Percentiles rank a stretch among this genome's conserved stretches.
Evolutionary conservation across 345 rosid genomes (phyloP).

Genomic region (Cochlearia excelsa): DNA sequence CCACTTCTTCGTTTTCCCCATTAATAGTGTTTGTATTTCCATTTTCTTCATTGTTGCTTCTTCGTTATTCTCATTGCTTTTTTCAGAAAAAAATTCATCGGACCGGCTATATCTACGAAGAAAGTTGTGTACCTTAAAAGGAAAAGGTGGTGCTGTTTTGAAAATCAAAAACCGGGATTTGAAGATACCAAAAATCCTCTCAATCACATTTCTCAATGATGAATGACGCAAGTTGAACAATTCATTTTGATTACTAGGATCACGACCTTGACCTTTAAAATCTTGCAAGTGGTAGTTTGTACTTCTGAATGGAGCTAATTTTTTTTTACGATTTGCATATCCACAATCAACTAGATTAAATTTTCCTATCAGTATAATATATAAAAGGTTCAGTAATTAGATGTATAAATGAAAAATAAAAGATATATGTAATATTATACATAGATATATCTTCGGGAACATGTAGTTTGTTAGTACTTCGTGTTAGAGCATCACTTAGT

Average conservation of each 20-base stretch:
- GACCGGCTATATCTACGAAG: background rate
- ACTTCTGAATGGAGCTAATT: background rate
- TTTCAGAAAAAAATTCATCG: background rate
- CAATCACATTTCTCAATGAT: conserved; percentile 1
- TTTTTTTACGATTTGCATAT: background rate
- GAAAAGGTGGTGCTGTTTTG: background rate
- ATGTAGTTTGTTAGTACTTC: background rate
- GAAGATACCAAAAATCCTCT: conserved; percentile 4
- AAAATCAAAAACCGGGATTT: conserved; percentile 10
- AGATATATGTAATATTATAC: no score
- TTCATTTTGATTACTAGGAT: background rate
- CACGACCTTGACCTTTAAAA: background rate
- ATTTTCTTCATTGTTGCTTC: no score
- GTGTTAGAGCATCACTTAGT: conserved; percentile 5
- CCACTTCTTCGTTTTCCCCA: no score
- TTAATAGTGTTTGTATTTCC: no score
- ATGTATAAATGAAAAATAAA: background rate
- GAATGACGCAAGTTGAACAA: conserved; percentile 3
- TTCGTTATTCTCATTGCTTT: no score
- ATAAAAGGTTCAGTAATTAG: background rate
- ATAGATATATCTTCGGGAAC: background rate
- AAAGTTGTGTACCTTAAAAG: conserved; percentile 4
- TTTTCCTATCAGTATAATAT: background rate
- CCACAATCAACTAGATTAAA: conserved; percentile 11
- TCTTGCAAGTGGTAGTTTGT: background rate